phyloP scores from a whole-genome alignment of 2,329 filamentous ascomycete genomes.

The Elsinoe necatrix region DNA sequence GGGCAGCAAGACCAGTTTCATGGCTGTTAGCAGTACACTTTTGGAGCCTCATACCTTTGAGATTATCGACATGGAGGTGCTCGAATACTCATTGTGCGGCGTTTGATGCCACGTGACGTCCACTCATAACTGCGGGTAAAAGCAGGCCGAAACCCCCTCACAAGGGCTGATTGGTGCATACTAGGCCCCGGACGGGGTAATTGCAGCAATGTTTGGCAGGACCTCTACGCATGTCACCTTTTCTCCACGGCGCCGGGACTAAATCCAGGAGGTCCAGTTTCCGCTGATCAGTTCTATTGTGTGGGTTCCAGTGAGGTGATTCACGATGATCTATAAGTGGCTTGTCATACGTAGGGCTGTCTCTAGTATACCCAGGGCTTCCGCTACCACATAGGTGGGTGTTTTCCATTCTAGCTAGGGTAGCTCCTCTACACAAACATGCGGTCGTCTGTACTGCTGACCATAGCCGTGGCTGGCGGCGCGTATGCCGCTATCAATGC shows the following conservation, averaged over 20 bases:
- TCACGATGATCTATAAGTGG: not conserved
- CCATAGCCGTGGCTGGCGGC: not conserved
- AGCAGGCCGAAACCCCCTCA: not conserved
- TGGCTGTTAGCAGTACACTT: not conserved
- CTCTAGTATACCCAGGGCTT: not conserved
- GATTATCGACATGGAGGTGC: not conserved
- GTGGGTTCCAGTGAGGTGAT: not conserved
- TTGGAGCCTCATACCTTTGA: not conserved
- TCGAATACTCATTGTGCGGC: not conserved
- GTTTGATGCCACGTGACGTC: not conserved
- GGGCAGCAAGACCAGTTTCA: no score
- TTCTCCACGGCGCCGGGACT: not conserved
- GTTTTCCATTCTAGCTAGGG: not conserved
- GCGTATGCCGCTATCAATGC: conserved; percentile 21
- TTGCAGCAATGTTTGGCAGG: not conserved
- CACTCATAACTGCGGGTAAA: not conserved
- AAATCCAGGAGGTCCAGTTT: not conserved
- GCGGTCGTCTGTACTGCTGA: not conserved
- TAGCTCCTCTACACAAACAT: not conserved
- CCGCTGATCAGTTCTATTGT: not conserved
- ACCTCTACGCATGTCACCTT: not conserved
- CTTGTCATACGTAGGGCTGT: not conserved
- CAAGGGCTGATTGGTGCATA: not conserved
- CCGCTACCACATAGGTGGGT: not conserved
- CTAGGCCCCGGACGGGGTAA: not conserved